A percentile compares a stretch with the other conserved stretches of the same genome.
Conservation (phyloP, 768 basidiomycete genomes). For the Pleurotus pulmonarius region DNA sequence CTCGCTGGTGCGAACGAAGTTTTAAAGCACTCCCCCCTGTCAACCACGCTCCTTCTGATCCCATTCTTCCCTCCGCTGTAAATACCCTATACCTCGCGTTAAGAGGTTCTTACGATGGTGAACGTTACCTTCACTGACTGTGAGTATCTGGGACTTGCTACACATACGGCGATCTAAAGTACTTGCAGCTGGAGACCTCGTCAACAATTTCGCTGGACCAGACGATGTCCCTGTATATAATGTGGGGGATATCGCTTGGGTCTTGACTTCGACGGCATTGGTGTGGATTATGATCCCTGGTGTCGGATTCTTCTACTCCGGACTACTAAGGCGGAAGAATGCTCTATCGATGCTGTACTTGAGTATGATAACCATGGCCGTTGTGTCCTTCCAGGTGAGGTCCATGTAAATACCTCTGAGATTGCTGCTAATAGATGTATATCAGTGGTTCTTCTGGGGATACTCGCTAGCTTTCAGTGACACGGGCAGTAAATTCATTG, state of each 20-base stretch:
- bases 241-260: slow-evolving; percentile 50
- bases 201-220: slow-evolving; percentile 2
- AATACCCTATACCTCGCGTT: not conserved
- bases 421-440: not conserved
- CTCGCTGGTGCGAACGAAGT: slow-evolving; percentile 5
- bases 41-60: not conserved
- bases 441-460: slow-evolving; percentile 96
- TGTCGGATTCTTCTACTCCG: slow-evolving; percentile 88
- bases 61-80: not conserved
- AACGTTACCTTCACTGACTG: not conserved
- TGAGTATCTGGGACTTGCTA: not conserved
- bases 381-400: slow-evolving; percentile 82
- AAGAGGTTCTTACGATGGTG: slow-evolving; percentile 2
- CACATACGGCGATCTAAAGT: not conserved
- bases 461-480: slow-evolving; percentile 90
- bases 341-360: slow-evolving; percentile 90
- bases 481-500: slow-evolving; percentile 69
- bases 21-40: not conserved
- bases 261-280: slow-evolving; percentile 70
- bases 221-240: slow-evolving; percentile 27
- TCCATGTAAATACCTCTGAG: not conserved
- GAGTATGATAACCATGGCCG: slow-evolving; percentile 70
- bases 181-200: slow-evolving; percentile 3
- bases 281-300: slow-evolving; percentile 87
- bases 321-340: slow-evolving; percentile 88